Evolutionary conservation across 495 filamentous ascomycete species (phyloP).

Genomic region (Daldinia childiae): DNA sequence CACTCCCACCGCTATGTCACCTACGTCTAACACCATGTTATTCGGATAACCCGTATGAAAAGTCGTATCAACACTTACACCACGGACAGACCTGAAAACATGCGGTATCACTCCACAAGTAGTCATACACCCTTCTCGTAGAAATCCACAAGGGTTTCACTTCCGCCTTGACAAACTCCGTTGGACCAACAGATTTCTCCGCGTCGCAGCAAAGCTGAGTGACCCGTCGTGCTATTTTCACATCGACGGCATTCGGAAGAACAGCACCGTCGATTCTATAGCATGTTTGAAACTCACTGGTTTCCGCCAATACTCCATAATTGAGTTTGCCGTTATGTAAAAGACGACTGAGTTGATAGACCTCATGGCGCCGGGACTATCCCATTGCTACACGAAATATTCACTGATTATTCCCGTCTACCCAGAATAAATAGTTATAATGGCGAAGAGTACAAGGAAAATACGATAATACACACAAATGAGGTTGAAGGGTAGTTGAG

Average conservation of each 20-base stretch:
- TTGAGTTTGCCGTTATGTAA: not conserved
- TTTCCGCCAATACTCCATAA: not conserved
- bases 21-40: conserved; percentile 5
- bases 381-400: not conserved
- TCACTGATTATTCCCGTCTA: not conserved
- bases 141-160: not conserved
- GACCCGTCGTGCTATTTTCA: conserved; percentile 20
- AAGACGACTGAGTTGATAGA: not conserved
- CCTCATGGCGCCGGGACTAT: not conserved
- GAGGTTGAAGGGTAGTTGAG: not conserved
- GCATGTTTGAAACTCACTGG: conserved; percentile 15
- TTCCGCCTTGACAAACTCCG: conserved; percentile 15
- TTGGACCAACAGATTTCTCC: conserved; percentile 30
- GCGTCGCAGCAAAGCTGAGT: conserved; percentile 23
- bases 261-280: conserved; percentile 15
- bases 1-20: not conserved
- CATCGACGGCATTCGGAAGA: not conserved
- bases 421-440: not conserved
- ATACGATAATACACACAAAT: not conserved
- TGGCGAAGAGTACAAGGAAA: not conserved
- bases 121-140: conserved; percentile 23
- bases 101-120: conserved; percentile 15
- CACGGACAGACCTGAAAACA: conserved; percentile 23
- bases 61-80: not conserved
- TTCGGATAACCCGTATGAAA: not conserved